phyloP scores from a whole-genome alignment of 2,329 filamentous ascomycete species.

The Neopestalotiopsis clavispora region DNA sequence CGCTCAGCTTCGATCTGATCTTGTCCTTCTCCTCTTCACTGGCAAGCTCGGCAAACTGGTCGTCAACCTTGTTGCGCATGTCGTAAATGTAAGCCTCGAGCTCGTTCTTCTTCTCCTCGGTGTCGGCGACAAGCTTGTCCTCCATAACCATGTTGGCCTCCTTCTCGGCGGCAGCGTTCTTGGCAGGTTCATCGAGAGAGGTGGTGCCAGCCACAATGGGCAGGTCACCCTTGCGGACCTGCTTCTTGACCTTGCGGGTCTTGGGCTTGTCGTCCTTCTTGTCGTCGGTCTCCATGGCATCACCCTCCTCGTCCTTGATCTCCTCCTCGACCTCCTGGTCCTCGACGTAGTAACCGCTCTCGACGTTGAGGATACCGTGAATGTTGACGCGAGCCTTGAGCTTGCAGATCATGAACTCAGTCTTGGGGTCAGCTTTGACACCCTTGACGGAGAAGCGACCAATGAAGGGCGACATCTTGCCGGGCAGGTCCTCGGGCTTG shows the following conservation, averaged over 20 bases:
- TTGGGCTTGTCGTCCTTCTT: slow-evolving; percentile 69
- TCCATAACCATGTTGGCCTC: slow-evolving; percentile 94
- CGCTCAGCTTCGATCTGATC: slow-evolving; percentile 81
- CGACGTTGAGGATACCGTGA: slow-evolving; percentile 94
- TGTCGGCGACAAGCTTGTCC: slow-evolving; percentile 97
- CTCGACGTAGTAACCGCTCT: slow-evolving; percentile 97
- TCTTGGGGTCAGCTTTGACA: slow-evolving; percentile 89
- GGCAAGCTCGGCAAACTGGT: slow-evolving; percentile 86
- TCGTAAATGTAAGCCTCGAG: slow-evolving; percentile 98
- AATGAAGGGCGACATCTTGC: slow-evolving; percentile 93
- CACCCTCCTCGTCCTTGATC: slow-evolving; percentile 67
- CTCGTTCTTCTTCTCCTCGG: slow-evolving; percentile 99
- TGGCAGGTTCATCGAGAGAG: slow-evolving; percentile 73
- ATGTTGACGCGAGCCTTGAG: slow-evolving; percentile 97
- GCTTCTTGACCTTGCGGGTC: slow-evolving; percentile 99
- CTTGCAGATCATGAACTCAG: slow-evolving; percentile 99
- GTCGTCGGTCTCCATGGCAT: slow-evolving; percentile 83
- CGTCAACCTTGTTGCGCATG: slow-evolving; percentile 91
- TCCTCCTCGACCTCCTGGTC: slow-evolving; percentile 97
- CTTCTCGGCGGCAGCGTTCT: slow-evolving; percentile 75
- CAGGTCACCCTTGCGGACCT: slow-evolving; percentile 95
- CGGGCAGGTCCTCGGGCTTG: slow-evolving; percentile 83
- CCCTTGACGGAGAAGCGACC: slow-evolving; percentile 98
- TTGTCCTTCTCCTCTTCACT: slow-evolving; percentile 92
- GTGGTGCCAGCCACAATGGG: slow-evolving; percentile 84